Conservation (phyloP, 2,329 filamentous ascomycete species). For the Tolypocladium pustulatum region DNA sequence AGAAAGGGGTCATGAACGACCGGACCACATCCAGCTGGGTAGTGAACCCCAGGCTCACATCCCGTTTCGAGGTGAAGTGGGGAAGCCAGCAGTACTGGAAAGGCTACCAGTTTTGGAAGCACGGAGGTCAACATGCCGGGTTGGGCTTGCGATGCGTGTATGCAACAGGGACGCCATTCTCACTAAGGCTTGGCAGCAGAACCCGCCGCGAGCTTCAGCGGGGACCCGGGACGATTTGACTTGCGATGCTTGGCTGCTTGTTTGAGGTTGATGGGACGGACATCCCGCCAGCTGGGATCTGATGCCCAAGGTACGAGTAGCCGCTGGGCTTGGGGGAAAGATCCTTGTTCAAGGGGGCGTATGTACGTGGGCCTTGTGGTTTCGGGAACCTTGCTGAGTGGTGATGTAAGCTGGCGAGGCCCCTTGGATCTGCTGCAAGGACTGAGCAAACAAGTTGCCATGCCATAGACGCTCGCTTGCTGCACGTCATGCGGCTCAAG, state of each 20-base stretch:
- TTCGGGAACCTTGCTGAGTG: background rate
- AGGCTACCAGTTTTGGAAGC: background rate
- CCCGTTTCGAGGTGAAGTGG: too few species aligned
- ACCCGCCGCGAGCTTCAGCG: background rate
- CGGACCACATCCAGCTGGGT: background rate
- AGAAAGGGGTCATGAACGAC: background rate
- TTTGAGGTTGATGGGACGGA: conserved; percentile 43
- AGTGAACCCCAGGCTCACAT: background rate
- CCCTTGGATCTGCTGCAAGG: background rate
- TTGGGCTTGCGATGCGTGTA: background rate
- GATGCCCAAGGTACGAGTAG: conserved; percentile 29
- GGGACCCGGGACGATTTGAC: background rate
- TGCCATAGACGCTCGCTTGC: background rate
- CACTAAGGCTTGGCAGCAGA: background rate
- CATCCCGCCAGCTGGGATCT: conserved; percentile 17
- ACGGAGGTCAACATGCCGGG: background rate
- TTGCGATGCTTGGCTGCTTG: conserved; percentile 12
- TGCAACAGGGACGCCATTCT: background rate
- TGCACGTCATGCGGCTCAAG: background rate
- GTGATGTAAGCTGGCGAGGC: background rate
- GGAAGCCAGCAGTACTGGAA: background rate
- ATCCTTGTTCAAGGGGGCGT: background rate
- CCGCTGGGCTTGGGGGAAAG: background rate
- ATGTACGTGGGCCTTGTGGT: background rate
- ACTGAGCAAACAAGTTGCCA: background rate